These are phyloP conservation scores for Huntiella bhutanensis DNA, from an alignment of 2,329 filamentous ascomycete species.

Conservation along the genomic window DNA sequence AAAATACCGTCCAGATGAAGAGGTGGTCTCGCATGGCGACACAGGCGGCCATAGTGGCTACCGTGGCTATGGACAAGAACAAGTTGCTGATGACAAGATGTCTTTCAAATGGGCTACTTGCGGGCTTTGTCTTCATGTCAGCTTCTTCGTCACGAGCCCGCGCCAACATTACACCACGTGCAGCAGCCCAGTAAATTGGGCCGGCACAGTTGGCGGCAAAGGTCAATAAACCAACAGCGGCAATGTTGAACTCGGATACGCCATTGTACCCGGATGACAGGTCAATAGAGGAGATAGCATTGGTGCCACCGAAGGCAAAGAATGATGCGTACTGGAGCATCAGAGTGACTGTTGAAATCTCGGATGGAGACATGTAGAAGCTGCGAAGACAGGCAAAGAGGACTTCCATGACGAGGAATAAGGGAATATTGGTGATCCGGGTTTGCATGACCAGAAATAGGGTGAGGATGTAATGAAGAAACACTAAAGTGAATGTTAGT, in stretches of 20 bases:
- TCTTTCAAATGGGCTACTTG: slow-evolving; percentile 13
- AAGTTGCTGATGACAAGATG: slow-evolving; percentile 50
- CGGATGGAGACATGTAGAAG: slow-evolving; percentile 29
- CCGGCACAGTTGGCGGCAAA: slow-evolving; percentile 86
- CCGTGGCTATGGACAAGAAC: slow-evolving; percentile 45
- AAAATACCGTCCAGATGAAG: slow-evolving; percentile 98
- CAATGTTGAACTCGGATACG: slow-evolving; percentile 57
- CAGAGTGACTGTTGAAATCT: slow-evolving; percentile 51
- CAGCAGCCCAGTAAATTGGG: slow-evolving; percentile 68
- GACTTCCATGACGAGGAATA: slow-evolving; percentile 58
- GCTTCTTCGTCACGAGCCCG: neutral
- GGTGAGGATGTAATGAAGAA: slow-evolving; percentile 51
- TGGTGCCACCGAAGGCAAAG: slow-evolving; percentile 79
- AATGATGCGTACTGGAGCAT: slow-evolving; percentile 69
- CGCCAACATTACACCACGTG: slow-evolving; percentile 41
- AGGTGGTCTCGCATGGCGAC: slow-evolving; percentile 68
- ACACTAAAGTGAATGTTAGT: slow-evolving; percentile 15
- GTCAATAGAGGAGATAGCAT: slow-evolving; percentile 90
- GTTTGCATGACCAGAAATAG: slow-evolving; percentile 78
- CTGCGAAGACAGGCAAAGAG: slow-evolving; percentile 31
- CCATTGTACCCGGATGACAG: slow-evolving; percentile 93
- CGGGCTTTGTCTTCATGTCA: slow-evolving; percentile 12
- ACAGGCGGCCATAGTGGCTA: slow-evolving; percentile 76
- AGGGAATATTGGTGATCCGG: slow-evolving; percentile 63
- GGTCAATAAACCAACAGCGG: slow-evolving; percentile 65